phyloP scores from a whole-genome alignment of 2,329 filamentous ascomycete species.

The Penicillium sclerotiorum region DNA sequence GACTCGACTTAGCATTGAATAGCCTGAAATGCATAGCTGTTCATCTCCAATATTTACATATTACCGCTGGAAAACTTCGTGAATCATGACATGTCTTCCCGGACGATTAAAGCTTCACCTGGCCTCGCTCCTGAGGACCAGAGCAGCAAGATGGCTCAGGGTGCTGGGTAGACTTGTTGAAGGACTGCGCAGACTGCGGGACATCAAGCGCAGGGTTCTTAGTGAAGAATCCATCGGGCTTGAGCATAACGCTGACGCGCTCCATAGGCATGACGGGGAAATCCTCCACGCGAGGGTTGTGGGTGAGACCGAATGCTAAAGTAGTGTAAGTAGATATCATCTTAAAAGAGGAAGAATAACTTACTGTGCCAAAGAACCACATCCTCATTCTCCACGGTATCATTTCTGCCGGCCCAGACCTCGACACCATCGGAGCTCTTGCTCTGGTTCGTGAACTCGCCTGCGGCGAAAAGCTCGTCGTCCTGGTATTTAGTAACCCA shows the following conservation, averaged over 20 bases:
- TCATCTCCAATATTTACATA: not conserved
- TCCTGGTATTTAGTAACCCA: constrained; percentile 59
- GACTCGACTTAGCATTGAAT: too few species aligned
- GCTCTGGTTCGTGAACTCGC: constrained; percentile 56
- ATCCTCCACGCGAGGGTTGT: constrained; percentile 65
- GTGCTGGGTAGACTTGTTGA: constrained; percentile 43
- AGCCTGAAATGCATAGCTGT: not conserved
- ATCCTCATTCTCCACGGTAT: constrained; percentile 53
- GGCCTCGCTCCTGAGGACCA: constrained; percentile 23
- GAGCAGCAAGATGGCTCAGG: constrained; percentile 30
- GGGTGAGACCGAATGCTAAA: constrained; percentile 59
- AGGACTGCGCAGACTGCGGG: constrained; percentile 42
- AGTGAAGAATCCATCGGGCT: constrained; percentile 55
- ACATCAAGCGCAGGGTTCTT: constrained; percentile 55
- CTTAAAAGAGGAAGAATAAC: constrained; percentile 8
- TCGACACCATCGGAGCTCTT: constrained; percentile 58
- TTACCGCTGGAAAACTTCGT: not conserved
- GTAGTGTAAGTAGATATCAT: constrained; percentile 34
- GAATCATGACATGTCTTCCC: not conserved
- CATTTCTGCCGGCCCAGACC: constrained; percentile 52
- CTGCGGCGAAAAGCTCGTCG: constrained; percentile 55
- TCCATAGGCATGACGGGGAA: constrained; percentile 70
- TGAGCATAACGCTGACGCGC: constrained; percentile 49
- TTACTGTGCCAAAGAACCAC: constrained; percentile 44
- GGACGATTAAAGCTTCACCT: constrained; percentile 29